These are phyloP conservation scores for Aspergillus fumigatus DNA, from an alignment of 2,329 filamentous ascomycete genomes.

Conservation along the genomic window DNA sequence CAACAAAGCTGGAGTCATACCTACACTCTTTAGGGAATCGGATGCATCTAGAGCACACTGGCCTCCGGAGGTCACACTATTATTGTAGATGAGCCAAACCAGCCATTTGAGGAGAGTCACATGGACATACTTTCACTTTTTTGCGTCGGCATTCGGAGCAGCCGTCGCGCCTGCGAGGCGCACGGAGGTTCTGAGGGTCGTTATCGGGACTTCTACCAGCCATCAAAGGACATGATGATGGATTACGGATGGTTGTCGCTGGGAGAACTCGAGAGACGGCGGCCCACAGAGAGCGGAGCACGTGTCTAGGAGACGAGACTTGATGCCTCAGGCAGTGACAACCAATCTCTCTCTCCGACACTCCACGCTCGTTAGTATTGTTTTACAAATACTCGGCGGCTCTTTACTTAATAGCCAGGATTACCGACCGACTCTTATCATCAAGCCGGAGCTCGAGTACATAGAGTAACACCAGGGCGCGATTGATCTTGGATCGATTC, in stretches of 20 bases:
- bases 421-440: neutral
- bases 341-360: neutral
- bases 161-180: slow-evolving; percentile 23
- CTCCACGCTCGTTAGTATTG: neutral
- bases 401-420: neutral
- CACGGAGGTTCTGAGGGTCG: neutral
- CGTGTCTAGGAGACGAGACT: neutral
- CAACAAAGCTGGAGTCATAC: slow-evolving; percentile 22
- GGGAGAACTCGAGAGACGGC: neutral
- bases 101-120: neutral
- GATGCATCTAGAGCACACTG: slow-evolving; percentile 22
- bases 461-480: neutral
- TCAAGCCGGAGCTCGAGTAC: too few species aligned
- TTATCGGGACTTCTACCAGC: neutral
- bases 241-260: neutral
- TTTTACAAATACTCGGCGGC: neutral
- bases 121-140: slow-evolving; percentile 22
- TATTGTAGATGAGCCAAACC: slow-evolving; percentile 1
- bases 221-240: neutral
- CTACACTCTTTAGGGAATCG: slow-evolving; percentile 21
- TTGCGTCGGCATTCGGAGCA: slow-evolving; percentile 28
- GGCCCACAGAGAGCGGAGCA: neutral
- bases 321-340: neutral
- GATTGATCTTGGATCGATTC: neutral
- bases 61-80: slow-evolving; percentile 24